A percentile compares a stretch with the other conserved stretches of the same genome.
Evolutionary conservation across 1,284 basidiomycete species (phyloP).

Genomic region (Erythrobasidium hasegawianum): DNA sequence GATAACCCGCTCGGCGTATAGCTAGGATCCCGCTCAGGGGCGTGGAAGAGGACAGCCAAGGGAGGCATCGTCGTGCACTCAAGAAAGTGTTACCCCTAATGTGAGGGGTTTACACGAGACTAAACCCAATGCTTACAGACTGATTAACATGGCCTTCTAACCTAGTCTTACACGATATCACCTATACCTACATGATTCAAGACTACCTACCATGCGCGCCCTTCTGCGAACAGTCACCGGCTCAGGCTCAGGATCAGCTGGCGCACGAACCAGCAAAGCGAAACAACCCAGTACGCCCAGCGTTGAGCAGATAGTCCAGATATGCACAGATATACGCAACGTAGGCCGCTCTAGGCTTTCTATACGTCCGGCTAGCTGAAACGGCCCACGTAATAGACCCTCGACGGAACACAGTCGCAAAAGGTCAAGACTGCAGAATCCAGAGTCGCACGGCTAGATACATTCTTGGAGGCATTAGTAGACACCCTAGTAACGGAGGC

Average conservation of each 20-base stretch:
- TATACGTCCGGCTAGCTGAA: too few species aligned
- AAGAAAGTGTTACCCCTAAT: neutral
- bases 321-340: neutral
- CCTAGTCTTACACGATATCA: too few species aligned
- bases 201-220: constrained; percentile 54
- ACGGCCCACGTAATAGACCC: constrained; percentile 9
- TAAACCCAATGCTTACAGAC: too few species aligned
- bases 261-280: constrained; percentile 8
- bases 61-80: neutral
- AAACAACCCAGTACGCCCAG: neutral
- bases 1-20: neutral
- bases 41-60: neutral
- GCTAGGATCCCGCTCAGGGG: neutral
- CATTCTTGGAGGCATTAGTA: constrained; percentile 18
- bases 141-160: too few species aligned
- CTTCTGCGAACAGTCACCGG: constrained; percentile 54
- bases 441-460: neutral
- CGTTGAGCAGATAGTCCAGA: neutral
- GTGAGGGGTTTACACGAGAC: too few species aligned
- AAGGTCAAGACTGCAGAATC: neutral
- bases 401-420: constrained; percentile 10
- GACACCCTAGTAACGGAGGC: constrained; percentile 45
- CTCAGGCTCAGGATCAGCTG: constrained; percentile 3
- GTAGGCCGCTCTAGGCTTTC: too few species aligned
- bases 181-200: too few species aligned